These are phyloP conservation scores for Tricholoma sp. DNA, from an alignment of 768 basidiomycete genomes.

Conservation along the genomic window DNA sequence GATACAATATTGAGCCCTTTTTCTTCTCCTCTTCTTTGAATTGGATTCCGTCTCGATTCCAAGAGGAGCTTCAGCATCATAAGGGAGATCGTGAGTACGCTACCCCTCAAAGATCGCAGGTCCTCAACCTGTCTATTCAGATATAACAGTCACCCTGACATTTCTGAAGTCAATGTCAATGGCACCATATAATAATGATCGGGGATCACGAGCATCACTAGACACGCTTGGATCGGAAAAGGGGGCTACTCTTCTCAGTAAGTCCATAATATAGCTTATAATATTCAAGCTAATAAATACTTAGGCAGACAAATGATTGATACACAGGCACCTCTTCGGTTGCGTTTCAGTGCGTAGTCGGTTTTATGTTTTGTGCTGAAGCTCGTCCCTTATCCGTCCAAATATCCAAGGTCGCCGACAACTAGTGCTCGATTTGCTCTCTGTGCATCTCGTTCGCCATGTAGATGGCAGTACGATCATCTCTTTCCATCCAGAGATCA, in stretches of 20 bases:
- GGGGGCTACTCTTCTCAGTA: conserved; percentile 9
- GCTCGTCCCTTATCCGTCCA: neutral
- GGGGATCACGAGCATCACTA: neutral
- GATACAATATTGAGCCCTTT: conserved; percentile 60
- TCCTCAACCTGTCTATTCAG: conserved; percentile 23
- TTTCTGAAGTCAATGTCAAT: conserved; percentile 41
- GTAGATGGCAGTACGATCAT: conserved; percentile 44
- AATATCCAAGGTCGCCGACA: neutral
- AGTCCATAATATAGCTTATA: conserved; percentile 9
- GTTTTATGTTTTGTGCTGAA: neutral
- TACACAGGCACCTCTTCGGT: conserved; percentile 32
- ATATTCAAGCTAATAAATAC: neutral
- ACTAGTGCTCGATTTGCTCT: conserved; percentile 38
- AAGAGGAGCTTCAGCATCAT: conserved; percentile 36
- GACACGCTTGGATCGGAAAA: conserved; percentile 6
- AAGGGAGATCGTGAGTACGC: conserved; percentile 47
- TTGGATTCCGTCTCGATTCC: conserved; percentile 65
- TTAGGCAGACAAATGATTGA: conserved; percentile 29
- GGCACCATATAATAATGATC: neutral
- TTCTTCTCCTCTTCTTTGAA: conserved; percentile 62
- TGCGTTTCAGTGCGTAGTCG: conserved; percentile 25
- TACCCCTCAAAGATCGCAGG: neutral
- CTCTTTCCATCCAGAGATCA: conserved; percentile 40
- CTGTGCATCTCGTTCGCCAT: conserved; percentile 44
- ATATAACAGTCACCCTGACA: conserved; percentile 53